Conservation (phyloP, 2,329 filamentous ascomycete species). For the Alternaria brassicicola region DNA sequence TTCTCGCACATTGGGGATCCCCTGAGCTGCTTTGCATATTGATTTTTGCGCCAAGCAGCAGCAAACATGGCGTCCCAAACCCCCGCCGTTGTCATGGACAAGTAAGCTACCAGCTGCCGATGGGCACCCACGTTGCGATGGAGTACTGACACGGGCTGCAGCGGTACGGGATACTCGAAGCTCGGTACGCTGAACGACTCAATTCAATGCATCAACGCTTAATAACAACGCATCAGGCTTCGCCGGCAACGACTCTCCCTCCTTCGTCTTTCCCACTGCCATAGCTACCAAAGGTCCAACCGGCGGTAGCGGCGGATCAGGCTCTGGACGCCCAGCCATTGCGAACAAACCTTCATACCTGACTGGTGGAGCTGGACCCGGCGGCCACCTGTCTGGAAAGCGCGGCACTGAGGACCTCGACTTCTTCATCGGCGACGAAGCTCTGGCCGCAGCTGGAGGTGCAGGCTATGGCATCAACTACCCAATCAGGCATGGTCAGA, state of each 20-base stretch:
- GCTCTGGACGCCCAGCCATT: constrained; percentile 86
- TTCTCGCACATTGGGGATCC: constrained; percentile 20
- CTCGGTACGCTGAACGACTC: constrained; percentile 70
- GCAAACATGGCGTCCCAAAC: constrained; percentile 91
- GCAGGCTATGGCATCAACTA: constrained; percentile 97
- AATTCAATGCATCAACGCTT: constrained; percentile 13
- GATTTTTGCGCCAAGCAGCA: constrained; percentile 25
- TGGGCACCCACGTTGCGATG: constrained; percentile 35
- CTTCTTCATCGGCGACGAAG: constrained; percentile 98
- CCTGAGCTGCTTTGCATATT: constrained; percentile 30
- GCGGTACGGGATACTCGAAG: constrained; percentile 99
- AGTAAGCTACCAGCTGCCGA: constrained; percentile 69
- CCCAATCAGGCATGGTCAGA: constrained; percentile 95
- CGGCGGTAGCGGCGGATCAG: constrained; percentile 73
- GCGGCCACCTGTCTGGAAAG: constrained; percentile 85
- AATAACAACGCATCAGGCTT: constrained; percentile 70
- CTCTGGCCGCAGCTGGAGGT: constrained; percentile 79
- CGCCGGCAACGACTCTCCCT: constrained; percentile 98
- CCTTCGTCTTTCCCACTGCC: constrained; percentile 98
- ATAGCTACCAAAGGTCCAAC: constrained; percentile 89
- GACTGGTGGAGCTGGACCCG: constrained; percentile 83
- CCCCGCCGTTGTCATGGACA: constrained; percentile 99
- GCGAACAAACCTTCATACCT: constrained; percentile 95
- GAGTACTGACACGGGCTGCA: constrained; percentile 57
- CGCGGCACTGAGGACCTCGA: constrained; percentile 96